Base-by-base conservation (phyloP, 495 filamentous ascomycete genomes). In the Aspergillus incahuasiensis region DNA sequence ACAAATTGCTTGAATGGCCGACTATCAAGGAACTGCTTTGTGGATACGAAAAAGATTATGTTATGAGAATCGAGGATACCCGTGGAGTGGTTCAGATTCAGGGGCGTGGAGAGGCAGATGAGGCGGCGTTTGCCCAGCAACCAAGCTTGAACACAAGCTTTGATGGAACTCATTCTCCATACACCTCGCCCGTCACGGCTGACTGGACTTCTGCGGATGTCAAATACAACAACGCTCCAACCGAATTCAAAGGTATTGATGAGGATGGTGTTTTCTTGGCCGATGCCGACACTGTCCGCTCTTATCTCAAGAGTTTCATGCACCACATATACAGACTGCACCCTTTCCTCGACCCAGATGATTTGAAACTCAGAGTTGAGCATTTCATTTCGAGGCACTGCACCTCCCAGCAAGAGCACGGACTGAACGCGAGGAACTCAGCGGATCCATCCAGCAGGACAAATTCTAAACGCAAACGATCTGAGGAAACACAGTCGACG, bases 291-390 rank as follows among this genome's bases (percentile, higher is more conserved):
- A 88, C 79, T 2, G 76, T 95, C 7, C 74, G 74, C 54, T 77
- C 73, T 39, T 86, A 91, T 39, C 79, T 86, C 35, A 61, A 80
- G 15, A 88, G 84, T 67, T 98, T 90, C 66, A 72, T 91, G 63
- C 68, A 84, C 5, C 80, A 95, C 64, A 86, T 98, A 38, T 87
- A 96, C 61, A 88, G 84, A 51, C 82, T 98, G 66, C 94, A 97
- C 67, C 94, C 94, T 12, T 91, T 97, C 63, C 78, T 98, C 35
- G 76, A 87, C 59, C 74, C 78, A 45, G 61, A 63, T 5, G 70
- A 72, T 15, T 63, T 88, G 15, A 63, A 66, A 1, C 61, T 67
- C 21, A 78, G 79, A 63, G 68, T 85, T 11, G 70, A 79, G n/a
- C 60, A 58, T 4, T 89, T 90, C 59, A 71, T 79, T 24, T 48